phyloP scores from a whole-genome alignment of 345 rosid genomes.

The Aurinia saxatilis region DNA sequence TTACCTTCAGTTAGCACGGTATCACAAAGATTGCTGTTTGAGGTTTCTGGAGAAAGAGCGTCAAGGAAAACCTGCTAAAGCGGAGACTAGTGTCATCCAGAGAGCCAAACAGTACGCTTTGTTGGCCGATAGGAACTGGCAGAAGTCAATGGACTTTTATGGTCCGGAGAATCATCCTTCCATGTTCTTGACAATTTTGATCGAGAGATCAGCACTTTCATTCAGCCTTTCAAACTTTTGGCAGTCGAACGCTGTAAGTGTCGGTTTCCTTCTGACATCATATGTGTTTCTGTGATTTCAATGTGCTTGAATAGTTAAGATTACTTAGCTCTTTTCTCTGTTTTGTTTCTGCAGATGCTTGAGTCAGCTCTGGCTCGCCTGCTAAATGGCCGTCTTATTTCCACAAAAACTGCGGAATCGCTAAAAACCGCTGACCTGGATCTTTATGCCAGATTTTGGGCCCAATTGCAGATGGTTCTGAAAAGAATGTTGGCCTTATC shows the following conservation, averaged over 20 bases:
- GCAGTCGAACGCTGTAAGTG: constrained; percentile 52
- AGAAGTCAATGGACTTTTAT: constrained; percentile 69
- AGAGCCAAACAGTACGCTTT: constrained; percentile 81
- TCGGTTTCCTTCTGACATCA: not conserved
- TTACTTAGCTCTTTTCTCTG: not conserved
- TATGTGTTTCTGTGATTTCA: not conserved
- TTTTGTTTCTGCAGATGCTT: constrained; percentile 47
- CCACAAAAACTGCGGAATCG: constrained; percentile 30
- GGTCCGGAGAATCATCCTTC: constrained; percentile 60
- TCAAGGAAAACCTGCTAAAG: constrained; percentile 37
- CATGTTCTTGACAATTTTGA: constrained; percentile 68
- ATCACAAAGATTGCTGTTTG: constrained; percentile 72
- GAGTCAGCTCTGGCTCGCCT: constrained; percentile 62
- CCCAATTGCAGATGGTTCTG: constrained; percentile 59
- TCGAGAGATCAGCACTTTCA: constrained; percentile 67
- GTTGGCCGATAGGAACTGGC: constrained; percentile 87
- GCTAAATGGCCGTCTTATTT: constrained; percentile 54
- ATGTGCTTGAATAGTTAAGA: not conserved
- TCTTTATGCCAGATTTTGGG: constrained; percentile 56
- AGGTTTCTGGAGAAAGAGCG: constrained; percentile 48
- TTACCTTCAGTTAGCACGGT: constrained; percentile 76
- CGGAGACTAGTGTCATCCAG: constrained; percentile 39
- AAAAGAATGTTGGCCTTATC: constrained; percentile 54
- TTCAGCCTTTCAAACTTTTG: constrained; percentile 44
- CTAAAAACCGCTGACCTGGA: constrained; percentile 37